phyloP scores from a whole-genome alignment of 2,329 filamentous ascomycete genomes.

The Macroventuria anomochaeta region DNA sequence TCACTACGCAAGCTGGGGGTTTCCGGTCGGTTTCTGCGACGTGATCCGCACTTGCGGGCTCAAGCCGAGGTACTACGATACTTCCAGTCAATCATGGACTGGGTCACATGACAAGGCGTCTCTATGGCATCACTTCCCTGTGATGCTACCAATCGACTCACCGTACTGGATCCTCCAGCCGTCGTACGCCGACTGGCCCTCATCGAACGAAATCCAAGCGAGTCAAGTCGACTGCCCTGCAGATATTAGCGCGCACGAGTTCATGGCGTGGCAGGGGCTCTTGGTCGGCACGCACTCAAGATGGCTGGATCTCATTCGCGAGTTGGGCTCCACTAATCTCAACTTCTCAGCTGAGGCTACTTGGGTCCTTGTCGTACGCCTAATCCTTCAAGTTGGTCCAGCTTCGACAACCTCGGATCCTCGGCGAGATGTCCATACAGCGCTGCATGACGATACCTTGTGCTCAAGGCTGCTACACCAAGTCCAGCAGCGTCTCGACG shows the following conservation, averaged over 20 bases:
- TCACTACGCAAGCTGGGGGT: conserved; percentile 54
- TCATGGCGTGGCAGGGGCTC: conserved; percentile 58
- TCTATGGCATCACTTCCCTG: conserved; percentile 55
- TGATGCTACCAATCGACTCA: conserved; percentile 49
- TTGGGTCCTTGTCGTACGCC: conserved; percentile 57
- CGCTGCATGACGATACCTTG: conserved; percentile 60
- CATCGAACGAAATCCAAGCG: conserved; percentile 63
- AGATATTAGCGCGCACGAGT: conserved; percentile 60
- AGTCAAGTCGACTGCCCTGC: conserved; percentile 58
- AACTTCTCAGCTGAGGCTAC: conserved; percentile 66
- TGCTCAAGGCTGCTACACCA: conserved; percentile 57
- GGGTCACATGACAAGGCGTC: conserved; percentile 42
- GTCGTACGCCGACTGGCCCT: conserved; percentile 46
- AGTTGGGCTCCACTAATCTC: conserved; percentile 61
- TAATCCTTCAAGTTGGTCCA: conserved; percentile 65
- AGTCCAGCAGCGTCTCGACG: conserved; percentile 54
- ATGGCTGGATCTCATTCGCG: conserved; percentile 58
- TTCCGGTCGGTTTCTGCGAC: conserved; percentile 52
- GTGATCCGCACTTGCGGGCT: conserved; percentile 58
- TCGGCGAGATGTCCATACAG: conserved; percentile 57
- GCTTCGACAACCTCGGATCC: conserved; percentile 20
- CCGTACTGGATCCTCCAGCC: conserved; percentile 48
- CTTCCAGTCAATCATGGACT: conserved; percentile 49
- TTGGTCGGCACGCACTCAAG: conserved; percentile 55
- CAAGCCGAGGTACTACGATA: conserved; percentile 58